A percentile compares a stretch with the other conserved stretches of the same genome.
phyloP scores from a whole-genome alignment of 768 basidiomycete species.

The Megacollybia marginata region DNA sequence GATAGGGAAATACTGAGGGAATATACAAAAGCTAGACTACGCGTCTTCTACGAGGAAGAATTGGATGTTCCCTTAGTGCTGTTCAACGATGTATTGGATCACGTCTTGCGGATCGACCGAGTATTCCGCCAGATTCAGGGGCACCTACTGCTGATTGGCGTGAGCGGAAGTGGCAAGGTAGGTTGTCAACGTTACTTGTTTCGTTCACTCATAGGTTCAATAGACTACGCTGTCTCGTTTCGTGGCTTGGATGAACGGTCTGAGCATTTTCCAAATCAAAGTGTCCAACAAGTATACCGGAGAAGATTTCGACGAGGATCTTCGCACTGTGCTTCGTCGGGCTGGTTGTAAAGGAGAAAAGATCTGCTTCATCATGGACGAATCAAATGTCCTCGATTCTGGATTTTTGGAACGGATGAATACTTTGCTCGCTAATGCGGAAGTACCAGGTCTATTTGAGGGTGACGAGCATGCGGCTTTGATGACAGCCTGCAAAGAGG shows the following conservation, averaged over 20 bases:
- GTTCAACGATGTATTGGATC: conserved; percentile 98
- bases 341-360: conserved; percentile 98
- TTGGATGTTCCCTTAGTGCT: conserved; percentile 95
- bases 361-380: conserved; percentile 99
- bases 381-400: conserved; percentile 97
- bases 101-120: conserved; percentile 95
- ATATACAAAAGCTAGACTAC: conserved; percentile 92
- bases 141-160: conserved; percentile 92
- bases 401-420: conserved; percentile 99
- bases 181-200: conserved; percentile 9
- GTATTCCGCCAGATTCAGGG: conserved; percentile 99
- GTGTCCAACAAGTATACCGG: conserved; percentile 99
- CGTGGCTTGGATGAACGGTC: conserved; percentile 99
- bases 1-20: conserved; percentile 90
- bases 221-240: conserved; percentile 97
- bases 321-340: conserved; percentile 89
- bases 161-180: conserved; percentile 98
- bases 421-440: conserved; percentile 97
- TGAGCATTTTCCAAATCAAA: conserved; percentile 99
- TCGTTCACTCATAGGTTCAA: conserved; percentile 9
- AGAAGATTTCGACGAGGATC: conserved; percentile 97
- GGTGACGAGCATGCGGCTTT: conserved; percentile 97
- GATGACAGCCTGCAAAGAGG: conserved; percentile 99
- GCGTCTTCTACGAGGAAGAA: conserved; percentile 99
- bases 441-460: conserved; percentile 99